A percentile compares a stretch with the other conserved stretches of the same genome.
Conservation (phyloP, 192 early-diverging fungal species). For the Coemansia sp. region DNA sequence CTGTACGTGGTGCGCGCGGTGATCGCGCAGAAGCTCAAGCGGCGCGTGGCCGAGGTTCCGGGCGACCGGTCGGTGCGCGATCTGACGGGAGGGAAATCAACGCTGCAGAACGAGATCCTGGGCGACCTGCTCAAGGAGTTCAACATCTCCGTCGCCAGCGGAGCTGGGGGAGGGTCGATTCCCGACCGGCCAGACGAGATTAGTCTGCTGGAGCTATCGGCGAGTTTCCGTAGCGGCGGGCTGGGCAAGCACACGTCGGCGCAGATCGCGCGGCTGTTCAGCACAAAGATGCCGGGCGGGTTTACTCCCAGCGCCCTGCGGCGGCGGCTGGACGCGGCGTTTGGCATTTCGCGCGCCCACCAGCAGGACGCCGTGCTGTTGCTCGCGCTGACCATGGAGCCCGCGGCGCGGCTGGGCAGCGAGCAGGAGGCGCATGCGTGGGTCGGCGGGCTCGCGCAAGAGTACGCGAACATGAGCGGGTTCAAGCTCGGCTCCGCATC, state of each 20-base stretch:
- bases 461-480: constrained; percentile 68
- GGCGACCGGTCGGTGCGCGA: constrained; percentile 61
- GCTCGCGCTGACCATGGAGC: constrained; percentile 78
- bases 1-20: constrained; percentile 75
- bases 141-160: constrained; percentile 60
- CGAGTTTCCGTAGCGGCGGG: constrained; percentile 51
- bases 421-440: constrained; percentile 77
- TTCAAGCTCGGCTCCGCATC: constrained; percentile 38
- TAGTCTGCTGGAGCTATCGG: constrained; percentile 80
- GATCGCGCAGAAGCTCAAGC: constrained; percentile 90
- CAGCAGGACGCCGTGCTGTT: constrained; percentile 74
- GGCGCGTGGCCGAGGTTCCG: constrained; percentile 67
- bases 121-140: constrained; percentile 94
- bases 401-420: constrained; percentile 63
- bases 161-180: too few relatives aligned
- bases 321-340: constrained; percentile 54
- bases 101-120: constrained; percentile 94
- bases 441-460: constrained; percentile 64
- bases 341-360: constrained; percentile 60
- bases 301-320: constrained; percentile 72
- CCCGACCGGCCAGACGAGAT: constrained; percentile 89
- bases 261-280: constrained; percentile 78
- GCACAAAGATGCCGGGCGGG: constrained; percentile 90
- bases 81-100: constrained; percentile 91
- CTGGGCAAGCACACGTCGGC: constrained; percentile 80